phyloP scores from a whole-genome alignment of 2,329 filamentous ascomycete genomes.

The Pseudocercospora ulei region DNA sequence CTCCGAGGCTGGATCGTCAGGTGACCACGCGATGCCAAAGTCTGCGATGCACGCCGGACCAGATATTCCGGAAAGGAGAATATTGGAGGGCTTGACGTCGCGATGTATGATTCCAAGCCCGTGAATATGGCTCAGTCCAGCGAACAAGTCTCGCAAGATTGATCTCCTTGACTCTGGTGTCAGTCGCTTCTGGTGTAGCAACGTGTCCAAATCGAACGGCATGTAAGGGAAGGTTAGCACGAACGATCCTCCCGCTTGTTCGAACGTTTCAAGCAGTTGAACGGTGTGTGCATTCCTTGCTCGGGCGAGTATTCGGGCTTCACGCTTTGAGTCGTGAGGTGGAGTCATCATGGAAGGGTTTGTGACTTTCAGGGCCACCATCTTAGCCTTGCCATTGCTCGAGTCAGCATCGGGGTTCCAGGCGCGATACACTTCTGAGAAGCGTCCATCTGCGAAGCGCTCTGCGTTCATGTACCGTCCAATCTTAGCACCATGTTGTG shows the following conservation, averaged over 20 bases:
- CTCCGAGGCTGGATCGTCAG: conserved; percentile 51
- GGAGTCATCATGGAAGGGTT: conserved; percentile 60
- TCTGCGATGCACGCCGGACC: conserved; percentile 78
- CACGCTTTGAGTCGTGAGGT: conserved; percentile 73
- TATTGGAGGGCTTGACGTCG: conserved; percentile 86
- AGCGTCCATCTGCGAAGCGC: conserved; percentile 58
- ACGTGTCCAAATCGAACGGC: conserved; percentile 58
- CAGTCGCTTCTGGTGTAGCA: conserved; percentile 46
- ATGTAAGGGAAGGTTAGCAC: conserved; percentile 80
- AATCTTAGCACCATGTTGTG: conserved; percentile 38
- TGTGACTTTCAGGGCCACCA: conserved; percentile 77
- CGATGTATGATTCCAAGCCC: conserved; percentile 71
- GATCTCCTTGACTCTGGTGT: conserved; percentile 34
- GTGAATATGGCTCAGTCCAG: conserved; percentile 63
- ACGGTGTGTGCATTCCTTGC: conserved; percentile 54
- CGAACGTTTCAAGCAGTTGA: conserved; percentile 61
- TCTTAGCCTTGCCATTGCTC: conserved; percentile 13
- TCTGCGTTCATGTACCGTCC: conserved; percentile 50
- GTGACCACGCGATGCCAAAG: conserved; percentile 85
- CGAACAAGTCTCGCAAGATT: conserved; percentile 59
- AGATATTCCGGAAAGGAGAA: conserved; percentile 38
- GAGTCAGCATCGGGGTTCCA: conserved; percentile 33
- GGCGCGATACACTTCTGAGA: conserved; percentile 72
- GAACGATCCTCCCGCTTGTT: conserved; percentile 58
- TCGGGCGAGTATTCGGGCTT: conserved; percentile 60